Base-by-base conservation (phyloP, 2,329 filamentous ascomycete genomes). In the Neofusicoccum sp. region DNA sequence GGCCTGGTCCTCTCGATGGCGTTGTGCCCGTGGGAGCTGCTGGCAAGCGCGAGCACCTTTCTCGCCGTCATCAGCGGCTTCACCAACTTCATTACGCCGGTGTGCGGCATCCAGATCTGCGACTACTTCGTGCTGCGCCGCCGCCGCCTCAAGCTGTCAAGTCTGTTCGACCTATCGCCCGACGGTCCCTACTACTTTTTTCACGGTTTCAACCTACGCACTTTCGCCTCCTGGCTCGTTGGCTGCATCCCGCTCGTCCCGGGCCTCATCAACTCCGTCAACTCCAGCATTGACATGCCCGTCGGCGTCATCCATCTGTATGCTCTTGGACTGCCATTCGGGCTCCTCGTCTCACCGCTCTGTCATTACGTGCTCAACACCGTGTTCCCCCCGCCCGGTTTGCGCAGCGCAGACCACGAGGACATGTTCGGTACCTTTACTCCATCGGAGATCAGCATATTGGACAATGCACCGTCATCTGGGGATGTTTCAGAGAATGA, bases 1-100 rank as follows among this genome's bases (percentile, higher is more conserved):
- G 20, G 20, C 20, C 20, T 20, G 20, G 20, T 2, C 2, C 20
- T 20, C 20, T 20, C 20, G 20, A 20, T 20, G 20, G 2, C 74
- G 0, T 73, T 78, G 38, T 79, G 78, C 62, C 82, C 82, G 0
- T 85, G 82, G 82, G 71, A 83, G 60, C 72, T 84, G 0, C 70
- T 84, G 3, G 74, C 75, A 6, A 75, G 71, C 0, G 79, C 81
- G 1, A 69, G 72, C 8, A 78, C 76, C 0, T 82, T 83, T 69
- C 76, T 82, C 62, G 74, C 69, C 26, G 79, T 82, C 1, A 68
- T 83, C 14, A 73, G 68, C 5, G 75, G 72, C 1, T 83, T 78
- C 64, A 71, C 70, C 2, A 76, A 82, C 8, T 82, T 83, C 65
- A 72, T 82, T 12, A 78, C 73, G 0, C 80, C 80, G 0, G 75